Evolutionary conservation across 2,329 filamentous ascomycete species (phyloP), one percentile per base, ranked within the genome.

Genomic region (Exophiala oligosperma): DNA sequence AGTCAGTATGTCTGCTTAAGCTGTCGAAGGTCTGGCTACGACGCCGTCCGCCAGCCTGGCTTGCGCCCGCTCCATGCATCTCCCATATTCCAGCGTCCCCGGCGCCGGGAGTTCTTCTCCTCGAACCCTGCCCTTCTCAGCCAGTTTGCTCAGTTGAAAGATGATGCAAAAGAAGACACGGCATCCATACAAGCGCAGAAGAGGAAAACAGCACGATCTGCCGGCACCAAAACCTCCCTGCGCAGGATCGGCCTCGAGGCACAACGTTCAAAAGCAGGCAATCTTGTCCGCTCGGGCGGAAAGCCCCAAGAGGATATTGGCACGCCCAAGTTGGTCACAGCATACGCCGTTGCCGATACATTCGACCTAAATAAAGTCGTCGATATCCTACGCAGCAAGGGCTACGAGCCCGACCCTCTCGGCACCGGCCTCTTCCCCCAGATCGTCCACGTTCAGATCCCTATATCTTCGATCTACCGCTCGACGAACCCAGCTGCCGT

Each of bases 201-300:
- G 67, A 77, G 79, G 56, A 81, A 83, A 63, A 71, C 73, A 5
- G 68, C 72, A n/a, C 74, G 82, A 61, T 76, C 76, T 24, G 77
- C 81, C 2, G 78, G 80, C 24, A 77, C 84, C 46, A 89, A 91
- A 65, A 89, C 87, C 61, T 94, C 91, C 1, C 79, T 97, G 32
- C 86, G 93, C 55, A 84, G 92, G 58, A 91, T 96, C 11, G 91
- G 92, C 32, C 89, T 91, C 17, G 91, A 94, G 67, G 92, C 92
- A 17, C 91, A 96, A 74, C 77, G 75, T 64, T 84, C 77, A 58
- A 80, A 76, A 64, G 78, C 79, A 66, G 77, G 77, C 1, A 76
- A 83, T 63, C 74, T 86, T 62, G 67, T 73, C 52, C 79, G 78
- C 66, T 67, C 66, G 51, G 72, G 74, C 61, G 69, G 72, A 52